Evolutionary conservation across 2,329 filamentous ascomycete species (phyloP), one percentile per base, ranked within the genome.

Genomic region (Aureobasidium zeae): DNA sequence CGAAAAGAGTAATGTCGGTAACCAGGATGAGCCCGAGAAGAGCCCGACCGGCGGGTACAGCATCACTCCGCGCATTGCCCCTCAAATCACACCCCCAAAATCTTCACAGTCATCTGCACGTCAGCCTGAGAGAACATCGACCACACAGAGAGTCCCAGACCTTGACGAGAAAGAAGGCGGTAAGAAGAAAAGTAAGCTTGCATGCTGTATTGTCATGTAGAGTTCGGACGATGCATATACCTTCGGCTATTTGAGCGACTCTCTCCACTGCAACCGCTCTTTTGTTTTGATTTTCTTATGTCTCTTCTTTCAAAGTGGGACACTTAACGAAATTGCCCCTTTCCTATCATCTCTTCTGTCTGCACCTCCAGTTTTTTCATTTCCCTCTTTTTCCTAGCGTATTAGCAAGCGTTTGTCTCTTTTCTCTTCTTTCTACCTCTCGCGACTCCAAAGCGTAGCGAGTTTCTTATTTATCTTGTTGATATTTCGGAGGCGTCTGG

Each of bases 161-260:
- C 67, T 71, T 4, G 67, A 67, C 9, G 71, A 77, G 48, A 70
- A 76, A 43, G 60, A 67, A 43, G 64, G 66, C 49, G 63, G 72
- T 52, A 66, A 71, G 53, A 71, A 76, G 53, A 71, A 77, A 54
- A 74, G 71, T 50, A 73, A 76, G 9, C 81, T 81, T 53, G 78
- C 76, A 47, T 83, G 81, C 62, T 87, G 83, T 62, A 68, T 85
- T 49, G 73, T 88, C 52, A 86, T 86, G 83, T 86, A 69, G 76
- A 52, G 29, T 3, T 19, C 7, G 16, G 28, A 7, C 13, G n/a
- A 24, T 41, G 37, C 37, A 38, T 33, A 45, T 24, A 37, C 26
- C 17, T 19, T n/a, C n/a, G n/a, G n/a, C n/a, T n/a, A n/a, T n/a
- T n/a, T n/a, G n/a, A n/a, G n/a, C n/a, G n/a, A n/a, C n/a, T n/a